Conservation (phyloP, 495 filamentous ascomycete genomes). For the Tuber borchii region DNA sequence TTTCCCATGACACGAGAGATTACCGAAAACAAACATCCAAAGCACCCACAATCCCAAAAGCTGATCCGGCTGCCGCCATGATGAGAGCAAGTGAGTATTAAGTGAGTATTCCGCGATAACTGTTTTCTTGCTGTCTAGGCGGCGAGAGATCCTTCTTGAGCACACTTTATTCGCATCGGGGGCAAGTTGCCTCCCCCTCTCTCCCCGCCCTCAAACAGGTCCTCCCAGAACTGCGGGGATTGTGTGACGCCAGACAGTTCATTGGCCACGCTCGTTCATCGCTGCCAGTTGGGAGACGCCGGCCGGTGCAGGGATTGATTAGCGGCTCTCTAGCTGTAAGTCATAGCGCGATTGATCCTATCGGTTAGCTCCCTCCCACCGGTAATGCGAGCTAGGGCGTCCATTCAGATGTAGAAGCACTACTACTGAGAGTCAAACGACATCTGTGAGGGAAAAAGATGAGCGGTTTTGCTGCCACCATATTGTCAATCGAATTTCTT, state of each 20-base stretch:
- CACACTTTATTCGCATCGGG: background rate
- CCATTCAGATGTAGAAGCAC: background rate
- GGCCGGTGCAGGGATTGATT: background rate
- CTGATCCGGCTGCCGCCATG: conserved; percentile 10
- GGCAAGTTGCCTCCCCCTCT: background rate
- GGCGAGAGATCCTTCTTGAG: background rate
- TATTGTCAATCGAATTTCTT: background rate
- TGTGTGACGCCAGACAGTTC: background rate
- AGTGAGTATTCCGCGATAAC: background rate
- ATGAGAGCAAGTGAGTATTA: background rate
- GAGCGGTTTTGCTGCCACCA: background rate
- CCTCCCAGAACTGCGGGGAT: background rate
- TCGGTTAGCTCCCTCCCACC: background rate
- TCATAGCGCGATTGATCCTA: background rate
- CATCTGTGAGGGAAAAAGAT: background rate
- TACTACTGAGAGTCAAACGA: background rate
- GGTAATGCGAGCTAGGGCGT: background rate
- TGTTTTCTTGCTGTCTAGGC: background rate
- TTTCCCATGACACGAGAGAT: background rate
- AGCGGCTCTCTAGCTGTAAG: background rate
- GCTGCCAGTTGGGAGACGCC: background rate
- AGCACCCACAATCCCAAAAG: conserved; percentile 14
- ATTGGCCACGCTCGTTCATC: background rate
- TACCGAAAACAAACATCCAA: conserved; percentile 32
- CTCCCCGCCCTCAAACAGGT: too few species aligned